Evolutionary conservation across 768 basidiomycete species (phyloP).

Genomic region (Pisolithus orientalis): DNA sequence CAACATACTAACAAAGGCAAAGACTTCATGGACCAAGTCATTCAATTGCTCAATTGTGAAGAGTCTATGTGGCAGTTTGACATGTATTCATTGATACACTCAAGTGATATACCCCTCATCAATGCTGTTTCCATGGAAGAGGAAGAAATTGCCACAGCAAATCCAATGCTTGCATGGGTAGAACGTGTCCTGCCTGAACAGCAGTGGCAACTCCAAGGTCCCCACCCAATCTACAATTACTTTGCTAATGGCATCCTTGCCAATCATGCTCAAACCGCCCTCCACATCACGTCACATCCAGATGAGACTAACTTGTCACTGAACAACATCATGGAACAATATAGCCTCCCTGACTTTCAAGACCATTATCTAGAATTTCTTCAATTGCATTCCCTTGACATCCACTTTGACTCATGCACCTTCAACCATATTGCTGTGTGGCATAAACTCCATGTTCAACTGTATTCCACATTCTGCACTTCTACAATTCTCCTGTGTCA

Average conservation of each 20-base stretch:
- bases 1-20: conserved; percentile 17
- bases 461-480: conserved; percentile 13
- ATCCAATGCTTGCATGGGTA: background rate
- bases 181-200: background rate
- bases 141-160: background rate
- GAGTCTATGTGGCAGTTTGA: conserved; percentile 15
- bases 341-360: conserved; percentile 21
- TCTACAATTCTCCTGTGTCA: conserved; percentile 12
- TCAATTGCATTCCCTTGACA: background rate
- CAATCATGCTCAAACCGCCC: background rate
- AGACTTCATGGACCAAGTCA: conserved; percentile 31
- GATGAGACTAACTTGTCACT: background rate
- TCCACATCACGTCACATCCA: background rate
- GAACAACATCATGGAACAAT: background rate
- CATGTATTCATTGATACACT: conserved; percentile 13
- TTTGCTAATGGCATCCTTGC: too few species aligned
- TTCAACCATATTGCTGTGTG: conserved; percentile 13
- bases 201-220: background rate
- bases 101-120: background rate
- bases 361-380: background rate
- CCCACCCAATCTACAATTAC: background rate
- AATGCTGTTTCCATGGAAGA: background rate
- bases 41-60: conserved; percentile 21
- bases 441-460: conserved; percentile 19
- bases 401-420: background rate